Base-by-base conservation (phyloP, 2,329 filamentous ascomycete genomes). In the Pseudogymnoascus sp. region DNA sequence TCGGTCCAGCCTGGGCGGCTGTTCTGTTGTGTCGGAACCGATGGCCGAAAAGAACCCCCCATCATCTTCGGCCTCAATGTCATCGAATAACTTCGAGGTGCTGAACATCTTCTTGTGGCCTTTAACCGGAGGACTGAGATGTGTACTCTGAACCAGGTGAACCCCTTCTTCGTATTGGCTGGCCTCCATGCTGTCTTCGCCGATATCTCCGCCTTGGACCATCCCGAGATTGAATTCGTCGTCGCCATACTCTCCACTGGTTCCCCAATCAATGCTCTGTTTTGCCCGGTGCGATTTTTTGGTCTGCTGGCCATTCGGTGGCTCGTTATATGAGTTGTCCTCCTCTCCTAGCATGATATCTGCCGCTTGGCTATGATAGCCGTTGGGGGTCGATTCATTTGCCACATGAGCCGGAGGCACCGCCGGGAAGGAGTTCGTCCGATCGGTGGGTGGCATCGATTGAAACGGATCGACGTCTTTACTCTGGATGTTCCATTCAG, bases 91-190 rank as follows among this genome's bases (percentile, higher is more conserved):
- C 75, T 70, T 6, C 65, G 66, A 60, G 64, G 66, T 28, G 70
- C 66, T 28, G 70, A 68, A 13, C 73, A 72, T 3, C 68, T 65
- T 43, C 39, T 43, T 61, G 34, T 61, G 60, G 36, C 60, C 65
- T 28, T 65, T 39, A 19, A 36, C 28, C 51, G 28, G 28, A 34
- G 51, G 51, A 25, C 16, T 36, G 28, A 57, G 28, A 28, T 57
- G 51, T 19, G 51, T 54, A 60, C 77, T 73, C 19, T 79, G 78
- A 69, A 85, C 85, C 65, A 92, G 75, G 1, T 88, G 88, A 4
- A 91, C 65, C 0, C 88, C 88, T 75, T 92, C 89, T 65, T 90
- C 87, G 67, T 82, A 91, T 57, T 72, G 66, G 14, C 64, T 64
- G 25, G 88, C 83, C 1, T 78, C 76, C 21, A 77, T 77, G 39